Base-by-base conservation (phyloP, 2,329 filamentous ascomycete species). In the Pyrenochaeta sp. region DNA sequence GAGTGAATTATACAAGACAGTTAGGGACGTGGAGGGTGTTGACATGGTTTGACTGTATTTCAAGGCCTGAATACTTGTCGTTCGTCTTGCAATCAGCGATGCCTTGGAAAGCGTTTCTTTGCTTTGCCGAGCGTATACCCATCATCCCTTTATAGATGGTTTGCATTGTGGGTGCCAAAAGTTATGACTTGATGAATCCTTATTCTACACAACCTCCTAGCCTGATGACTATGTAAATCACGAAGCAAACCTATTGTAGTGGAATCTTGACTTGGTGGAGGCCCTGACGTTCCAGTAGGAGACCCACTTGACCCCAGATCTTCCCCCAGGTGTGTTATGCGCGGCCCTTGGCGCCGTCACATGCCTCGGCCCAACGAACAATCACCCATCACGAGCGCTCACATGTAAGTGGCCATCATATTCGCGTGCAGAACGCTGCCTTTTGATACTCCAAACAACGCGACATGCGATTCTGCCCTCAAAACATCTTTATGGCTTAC, bases 1-100 rank as follows among this genome's bases (percentile, higher is more conserved):
- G 63, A 68, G 59, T 39, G 64, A 72, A 54, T 48, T 72, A 43
- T 63, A 60, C 47, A 71, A 64, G 60, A 72, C 67, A 21, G 44
- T 68, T 15, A 56, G 56, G 39, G 59, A 71, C 45, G 62, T 73
- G 6, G 61, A 64, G 45, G 55, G 57, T 36, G 50, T 15, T 37
- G 45, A 49, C n/a, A 29, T 53, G 31, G 0, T 41, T 32, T 51
- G 10, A 46, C 2, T 29, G 33, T 45, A 15, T 20, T 43, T 14
- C 44, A 20, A 17, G 40, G 14, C 14, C n/a, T 14, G 14, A 37
- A 11, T 29, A 30, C 18, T 35, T 18, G 27, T 21, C 30, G 30
- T 45, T 7, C 36, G 7, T 42, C 12, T 23, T 44, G 37, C 44
- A 39, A 42, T 54, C 50, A 54, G 40, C 37, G 46, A 43, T 50